Base-by-base conservation (phyloP, 306 rosid species). In the Datisca glomerata region DNA sequence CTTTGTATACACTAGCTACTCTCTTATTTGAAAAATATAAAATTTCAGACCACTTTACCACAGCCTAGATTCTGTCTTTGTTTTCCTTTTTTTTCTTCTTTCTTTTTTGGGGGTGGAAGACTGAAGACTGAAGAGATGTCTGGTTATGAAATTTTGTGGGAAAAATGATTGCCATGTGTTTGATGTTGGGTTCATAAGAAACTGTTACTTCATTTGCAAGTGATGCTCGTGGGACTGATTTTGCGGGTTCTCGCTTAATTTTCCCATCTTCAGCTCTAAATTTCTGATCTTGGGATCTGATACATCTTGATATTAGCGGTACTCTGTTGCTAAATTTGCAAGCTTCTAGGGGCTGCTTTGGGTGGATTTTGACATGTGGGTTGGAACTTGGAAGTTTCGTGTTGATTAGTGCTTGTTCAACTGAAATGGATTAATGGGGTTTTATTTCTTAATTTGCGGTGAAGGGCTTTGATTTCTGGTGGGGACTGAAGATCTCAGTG, bases 401-500 rank as follows among this genome's bases (percentile, higher is more conserved):
- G 36, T 31, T 31, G 9, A 12, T 31, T 31, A 8, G 36, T 31
- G 54, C 42, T 38, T 44, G 43, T 45, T 43, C 49, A 55, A 59
- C 45, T 45, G 51, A 18, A 8, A 31, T 31, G 36, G 36, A 31
- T 12, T 31, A 31, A 8, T 52, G 51, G 51, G 45, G 35, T 43
- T 58, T 57, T 56, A n/a, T n/a, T n/a, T n/a, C n/a, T 46, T 51
- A 35, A 57, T 47, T 67, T 61, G 47, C 49, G 54, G 63, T 72
- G 68, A 68, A 57, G 63, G 71, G 41, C 54, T 31, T 55, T 52
- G 53, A 58, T 62, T 60, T 73, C 43, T 24, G 23, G 73, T 67
- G 65, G 81, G 72, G 70, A 61, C 73, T 45, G 44, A 52, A 68
- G 66, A 66, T 70, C 66, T 70, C 50, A 45, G 51, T 44, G 38